Conservation (phyloP, 2,329 filamentous ascomycete genomes). For the Alternaria ethzedia region DNA sequence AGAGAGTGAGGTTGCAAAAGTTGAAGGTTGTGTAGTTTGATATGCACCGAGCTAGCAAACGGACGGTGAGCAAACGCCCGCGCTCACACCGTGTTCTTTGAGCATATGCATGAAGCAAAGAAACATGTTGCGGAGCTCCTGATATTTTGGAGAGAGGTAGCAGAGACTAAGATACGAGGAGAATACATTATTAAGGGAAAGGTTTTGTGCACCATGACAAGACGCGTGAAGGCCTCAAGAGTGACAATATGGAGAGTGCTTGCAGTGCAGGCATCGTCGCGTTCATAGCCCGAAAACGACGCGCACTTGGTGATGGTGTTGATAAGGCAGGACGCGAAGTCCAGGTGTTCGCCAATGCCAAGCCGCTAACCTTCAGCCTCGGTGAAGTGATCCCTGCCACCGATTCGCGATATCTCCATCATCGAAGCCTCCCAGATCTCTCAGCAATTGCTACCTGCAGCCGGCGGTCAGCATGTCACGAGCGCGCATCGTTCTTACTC, state of each 20-base stretch:
- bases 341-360: conserved; percentile 9
- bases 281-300: neutral
- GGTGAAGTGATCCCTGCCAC: conserved; percentile 17
- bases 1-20: too few species aligned
- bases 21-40: too few species aligned
- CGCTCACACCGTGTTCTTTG: too few species aligned
- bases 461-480: conserved; percentile 27
- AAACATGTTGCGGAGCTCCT: too few species aligned
- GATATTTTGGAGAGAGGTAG: neutral
- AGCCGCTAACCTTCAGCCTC: conserved; percentile 36
- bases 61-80: too few species aligned
- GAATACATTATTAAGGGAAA: neutral
- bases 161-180: neutral
- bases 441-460: conserved; percentile 6
- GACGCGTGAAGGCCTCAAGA: neutral
- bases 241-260: neutral
- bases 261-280: neutral
- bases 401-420: neutral
- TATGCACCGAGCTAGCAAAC: too few species aligned
- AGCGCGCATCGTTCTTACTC: conserved; percentile 18
- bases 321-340: neutral
- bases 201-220: neutral
- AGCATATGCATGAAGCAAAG: too few species aligned
- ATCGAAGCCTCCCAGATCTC: neutral
- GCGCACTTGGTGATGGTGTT: neutral